Percentiles rank a stretch among this genome's conserved stretches.
Conservation (phyloP, 108 stramenopile species). For the Heterococcus sp. region DNA sequence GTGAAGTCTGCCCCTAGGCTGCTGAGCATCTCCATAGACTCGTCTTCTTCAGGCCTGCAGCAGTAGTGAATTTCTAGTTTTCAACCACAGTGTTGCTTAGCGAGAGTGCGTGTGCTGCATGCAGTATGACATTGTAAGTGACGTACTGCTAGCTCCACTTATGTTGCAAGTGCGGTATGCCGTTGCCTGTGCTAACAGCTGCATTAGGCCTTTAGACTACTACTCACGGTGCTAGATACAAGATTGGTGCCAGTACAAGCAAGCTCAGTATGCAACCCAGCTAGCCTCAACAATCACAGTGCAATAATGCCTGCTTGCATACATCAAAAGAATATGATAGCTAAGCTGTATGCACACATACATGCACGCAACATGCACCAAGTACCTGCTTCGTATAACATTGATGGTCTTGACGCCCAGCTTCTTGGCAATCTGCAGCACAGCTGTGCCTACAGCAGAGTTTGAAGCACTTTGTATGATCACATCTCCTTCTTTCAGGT, state of each 20-base stretch:
- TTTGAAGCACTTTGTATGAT: slow-evolving; percentile 55
- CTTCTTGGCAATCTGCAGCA: slow-evolving; percentile 51
- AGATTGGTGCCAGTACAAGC: background rate
- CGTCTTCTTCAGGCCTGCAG: slow-evolving; percentile 49
- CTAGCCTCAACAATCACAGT: too few relatives aligned
- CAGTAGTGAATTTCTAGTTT: too few relatives aligned
- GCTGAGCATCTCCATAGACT: slow-evolving; percentile 30
- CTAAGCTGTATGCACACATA: background rate
- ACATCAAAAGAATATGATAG: too few relatives aligned
- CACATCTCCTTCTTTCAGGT: slow-evolving; percentile 42
- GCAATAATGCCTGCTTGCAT: too few relatives aligned
- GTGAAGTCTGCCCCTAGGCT: slow-evolving; percentile 49
- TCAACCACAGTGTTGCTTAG: too few relatives aligned
- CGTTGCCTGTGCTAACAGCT: too few relatives aligned
- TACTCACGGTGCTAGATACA: background rate
- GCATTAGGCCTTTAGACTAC: background rate
- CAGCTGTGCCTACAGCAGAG: slow-evolving; percentile 34
- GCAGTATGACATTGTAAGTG: background rate
- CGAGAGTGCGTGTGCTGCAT: background rate
- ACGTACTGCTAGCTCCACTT: background rate
- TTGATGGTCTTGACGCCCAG: slow-evolving; percentile 52
- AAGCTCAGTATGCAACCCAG: too few relatives aligned
- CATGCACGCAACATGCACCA: background rate
- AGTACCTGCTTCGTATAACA: slow-evolving; percentile 32
- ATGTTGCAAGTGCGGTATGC: too few relatives aligned